Percentiles rank a stretch among this genome's conserved stretches.
These are phyloP conservation scores for Neospora caninum DNA, from an alignment of 169 alveolate species.

Conservation along the genomic window DNA sequence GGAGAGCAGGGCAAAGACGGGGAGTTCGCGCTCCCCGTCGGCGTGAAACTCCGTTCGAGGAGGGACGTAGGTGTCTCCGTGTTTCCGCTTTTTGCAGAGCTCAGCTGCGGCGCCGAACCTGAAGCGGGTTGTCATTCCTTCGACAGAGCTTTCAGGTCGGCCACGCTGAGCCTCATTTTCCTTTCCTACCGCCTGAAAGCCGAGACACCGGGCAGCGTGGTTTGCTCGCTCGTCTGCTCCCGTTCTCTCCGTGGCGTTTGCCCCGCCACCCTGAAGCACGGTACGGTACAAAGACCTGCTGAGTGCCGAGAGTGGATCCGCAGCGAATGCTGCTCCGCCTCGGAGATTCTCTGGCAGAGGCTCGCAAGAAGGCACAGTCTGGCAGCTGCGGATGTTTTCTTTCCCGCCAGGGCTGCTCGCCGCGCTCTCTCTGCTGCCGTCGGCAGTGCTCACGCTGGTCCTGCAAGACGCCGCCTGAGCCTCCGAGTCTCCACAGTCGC, in stretches of 20 bases:
- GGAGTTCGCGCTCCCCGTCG: background rate
- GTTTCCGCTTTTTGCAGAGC: background rate
- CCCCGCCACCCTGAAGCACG: no score
- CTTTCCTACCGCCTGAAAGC: background rate
- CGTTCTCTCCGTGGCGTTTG: no score
- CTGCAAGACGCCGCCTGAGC: background rate
- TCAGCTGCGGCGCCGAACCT: background rate
- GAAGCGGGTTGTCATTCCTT: background rate
- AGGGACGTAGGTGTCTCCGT: background rate
- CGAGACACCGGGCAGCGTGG: background rate
- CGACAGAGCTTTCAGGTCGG: no score
- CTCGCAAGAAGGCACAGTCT: no score
- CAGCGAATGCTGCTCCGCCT: no score
- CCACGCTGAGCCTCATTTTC: background rate
- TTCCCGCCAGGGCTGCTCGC: background rate
- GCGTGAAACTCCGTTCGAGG: background rate
- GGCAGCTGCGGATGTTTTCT: no score
- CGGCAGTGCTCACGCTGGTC: background rate
- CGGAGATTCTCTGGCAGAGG: no score
- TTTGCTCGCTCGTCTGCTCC: background rate
- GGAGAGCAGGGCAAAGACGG: background rate
- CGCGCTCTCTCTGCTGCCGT: conserved; percentile 8
- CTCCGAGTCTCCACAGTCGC: background rate
- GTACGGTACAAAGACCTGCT: no score
- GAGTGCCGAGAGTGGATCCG: no score